These are phyloP conservation scores for Prosopis cineraria DNA, from an alignment of 306 rosid species.

Conservation along the genomic window DNA sequence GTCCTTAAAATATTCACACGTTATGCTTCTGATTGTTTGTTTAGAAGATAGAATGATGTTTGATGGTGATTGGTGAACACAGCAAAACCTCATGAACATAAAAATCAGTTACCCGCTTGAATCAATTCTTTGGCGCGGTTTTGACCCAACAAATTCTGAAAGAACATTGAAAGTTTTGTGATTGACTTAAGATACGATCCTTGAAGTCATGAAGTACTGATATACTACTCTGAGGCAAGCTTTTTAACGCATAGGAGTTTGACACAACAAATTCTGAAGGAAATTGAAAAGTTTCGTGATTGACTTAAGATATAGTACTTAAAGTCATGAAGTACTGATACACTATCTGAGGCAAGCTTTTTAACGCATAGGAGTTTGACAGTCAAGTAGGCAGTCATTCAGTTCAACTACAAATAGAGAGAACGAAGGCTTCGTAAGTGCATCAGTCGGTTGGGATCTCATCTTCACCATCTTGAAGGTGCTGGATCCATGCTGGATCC, in stretches of 20 bases:
- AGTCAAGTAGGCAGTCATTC: slow-evolving; percentile 16
- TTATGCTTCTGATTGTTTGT: neutral
- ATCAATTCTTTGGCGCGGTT: neutral
- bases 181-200: neutral
- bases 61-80: slow-evolving; percentile 1
- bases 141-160: neutral
- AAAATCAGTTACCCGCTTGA: neutral
- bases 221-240: slow-evolving; percentile 5
- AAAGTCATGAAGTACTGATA: neutral
- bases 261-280: neutral
- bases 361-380: slow-evolving; percentile 16
- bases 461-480: slow-evolving; percentile 67
- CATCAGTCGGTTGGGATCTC: slow-evolving; percentile 49
- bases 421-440: slow-evolving; percentile 9
- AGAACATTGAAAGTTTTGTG: neutral
- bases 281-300: neutral
- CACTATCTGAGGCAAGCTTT: slow-evolving; percentile 12
- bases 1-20: slow-evolving; percentile 2
- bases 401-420: slow-evolving; percentile 24
- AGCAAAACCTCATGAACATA: neutral
- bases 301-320: neutral
- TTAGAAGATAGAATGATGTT: neutral
- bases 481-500: slow-evolving; percentile 81
- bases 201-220: neutral
- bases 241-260: slow-evolving; percentile 19